Conservation (phyloP, 2,329 filamentous ascomycete species). For the Pyrenophora seminiperda region DNA sequence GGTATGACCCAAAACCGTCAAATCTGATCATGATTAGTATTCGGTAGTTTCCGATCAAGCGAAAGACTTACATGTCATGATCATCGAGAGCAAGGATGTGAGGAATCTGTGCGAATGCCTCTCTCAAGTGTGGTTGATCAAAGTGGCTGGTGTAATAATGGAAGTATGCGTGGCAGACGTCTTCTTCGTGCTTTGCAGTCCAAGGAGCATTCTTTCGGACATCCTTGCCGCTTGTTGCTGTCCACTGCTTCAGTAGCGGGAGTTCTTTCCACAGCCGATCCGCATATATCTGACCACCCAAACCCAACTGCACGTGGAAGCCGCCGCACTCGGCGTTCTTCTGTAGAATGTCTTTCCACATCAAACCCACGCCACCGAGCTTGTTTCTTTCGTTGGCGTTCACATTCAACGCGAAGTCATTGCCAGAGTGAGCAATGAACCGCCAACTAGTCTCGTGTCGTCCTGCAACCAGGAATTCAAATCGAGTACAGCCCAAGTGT, state of each 20-base stretch:
- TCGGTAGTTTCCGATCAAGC: too few species aligned
- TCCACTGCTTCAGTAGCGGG: constrained; percentile 91
- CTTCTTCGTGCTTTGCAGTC: constrained; percentile 94
- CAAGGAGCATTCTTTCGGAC: constrained; percentile 87
- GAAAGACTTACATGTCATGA: constrained; percentile 85
- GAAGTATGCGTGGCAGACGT: constrained; percentile 95
- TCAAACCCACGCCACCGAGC: constrained; percentile 86
- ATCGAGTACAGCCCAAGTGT: constrained; percentile 94
- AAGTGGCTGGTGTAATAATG: constrained; percentile 99
- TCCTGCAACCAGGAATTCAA: constrained; percentile 94
- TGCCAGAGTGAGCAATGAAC: constrained; percentile 93
- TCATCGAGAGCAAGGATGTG: constrained; percentile 93
- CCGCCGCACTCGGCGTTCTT: constrained; percentile 96
- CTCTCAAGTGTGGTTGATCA: constrained; percentile 90
- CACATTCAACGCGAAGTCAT: constrained; percentile 90
- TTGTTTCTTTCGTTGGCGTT: constrained; percentile 83
- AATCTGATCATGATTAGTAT: constrained; percentile 63
- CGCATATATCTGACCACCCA: constrained; percentile 94
- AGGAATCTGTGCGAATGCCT: constrained; percentile 97
- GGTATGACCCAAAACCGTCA: constrained; percentile 95
- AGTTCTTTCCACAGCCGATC: constrained; percentile 97
- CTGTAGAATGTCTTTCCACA: constrained; percentile 99
- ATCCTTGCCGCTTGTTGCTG: constrained; percentile 89
- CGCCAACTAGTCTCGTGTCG: constrained; percentile 90
- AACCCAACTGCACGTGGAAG: constrained; percentile 89